phyloP scores from a whole-genome alignment of 2,329 filamentous ascomycete genomes.

The Cercospora sp. region DNA sequence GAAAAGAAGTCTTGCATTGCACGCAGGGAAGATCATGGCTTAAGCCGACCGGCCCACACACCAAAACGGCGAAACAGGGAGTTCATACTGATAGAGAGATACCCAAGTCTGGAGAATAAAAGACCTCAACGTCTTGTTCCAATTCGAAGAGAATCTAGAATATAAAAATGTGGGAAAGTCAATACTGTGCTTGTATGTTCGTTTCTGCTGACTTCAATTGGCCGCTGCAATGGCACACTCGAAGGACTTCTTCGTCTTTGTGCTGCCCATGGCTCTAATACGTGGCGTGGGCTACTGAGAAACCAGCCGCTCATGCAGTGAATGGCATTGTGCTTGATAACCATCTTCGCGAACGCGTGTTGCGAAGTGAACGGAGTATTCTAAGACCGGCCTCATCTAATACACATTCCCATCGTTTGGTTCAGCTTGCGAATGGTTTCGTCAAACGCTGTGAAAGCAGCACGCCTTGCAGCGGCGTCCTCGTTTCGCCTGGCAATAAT shows the following conservation, averaged over 20 bases:
- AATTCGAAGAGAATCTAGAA: background rate
- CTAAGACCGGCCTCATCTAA: constrained; percentile 31
- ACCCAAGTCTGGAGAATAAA: constrained; percentile 15
- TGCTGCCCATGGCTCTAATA: background rate
- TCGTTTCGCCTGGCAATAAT: constrained; percentile 9
- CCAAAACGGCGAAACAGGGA: background rate
- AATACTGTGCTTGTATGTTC: background rate
- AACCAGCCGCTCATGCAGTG: too few relatives aligned
- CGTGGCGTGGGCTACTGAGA: background rate
- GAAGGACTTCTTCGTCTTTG: background rate
- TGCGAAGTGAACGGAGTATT: background rate
- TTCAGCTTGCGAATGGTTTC: constrained; percentile 73
- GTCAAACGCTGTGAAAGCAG: constrained; percentile 63
- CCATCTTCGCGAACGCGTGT: background rate
- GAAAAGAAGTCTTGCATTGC: background rate
- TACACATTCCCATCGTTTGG: constrained; percentile 66
- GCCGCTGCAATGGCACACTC: background rate
- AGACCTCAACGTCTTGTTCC: background rate
- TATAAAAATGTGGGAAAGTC: background rate
- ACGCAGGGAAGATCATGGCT: background rate
- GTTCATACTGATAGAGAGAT: constrained; percentile 23
- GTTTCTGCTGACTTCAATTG: background rate
- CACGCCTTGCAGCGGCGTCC: constrained; percentile 24
- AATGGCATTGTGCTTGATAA: too few relatives aligned
- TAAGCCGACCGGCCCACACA: background rate